Evolutionary conservation across 306 rosid genomes (phyloP).

Genomic region (Spatholobus suberectus): DNA sequence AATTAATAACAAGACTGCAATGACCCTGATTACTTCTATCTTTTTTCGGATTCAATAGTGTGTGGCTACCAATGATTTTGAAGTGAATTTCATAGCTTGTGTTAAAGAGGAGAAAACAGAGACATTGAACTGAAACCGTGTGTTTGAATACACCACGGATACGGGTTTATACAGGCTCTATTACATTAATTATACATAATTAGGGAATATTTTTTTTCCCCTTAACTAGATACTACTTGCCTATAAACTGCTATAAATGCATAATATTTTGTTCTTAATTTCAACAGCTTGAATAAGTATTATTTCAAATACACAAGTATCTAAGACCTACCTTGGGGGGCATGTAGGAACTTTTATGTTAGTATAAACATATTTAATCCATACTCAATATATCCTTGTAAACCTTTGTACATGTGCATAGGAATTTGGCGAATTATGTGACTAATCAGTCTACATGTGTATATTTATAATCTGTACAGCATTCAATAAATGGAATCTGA

Average conservation of each 20-base stretch:
- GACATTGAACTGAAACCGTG: too few relatives aligned
- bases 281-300: neutral
- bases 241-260: too few relatives aligned
- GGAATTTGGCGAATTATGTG: neutral
- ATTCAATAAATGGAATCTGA: neutral
- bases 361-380: neutral
- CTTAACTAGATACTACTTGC: too few relatives aligned
- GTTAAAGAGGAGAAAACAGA: too few relatives aligned
- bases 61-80: conserved; percentile 2
- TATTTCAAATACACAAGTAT: neutral
- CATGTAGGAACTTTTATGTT: neutral
- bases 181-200: too few relatives aligned
- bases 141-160: too few relatives aligned
- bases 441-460: neutral
- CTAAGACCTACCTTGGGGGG: neutral
- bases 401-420: neutral
- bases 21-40: neutral
- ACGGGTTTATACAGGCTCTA: too few relatives aligned
- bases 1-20: neutral
- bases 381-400: neutral
- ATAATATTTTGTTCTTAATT: too few relatives aligned
- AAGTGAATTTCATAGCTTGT: neutral
- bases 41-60: neutral
- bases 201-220: too few relatives aligned
- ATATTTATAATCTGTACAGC: neutral